phyloP scores from a whole-genome alignment of 2,329 filamentous ascomycete genomes.

The Neofusicoccum parvum region DNA sequence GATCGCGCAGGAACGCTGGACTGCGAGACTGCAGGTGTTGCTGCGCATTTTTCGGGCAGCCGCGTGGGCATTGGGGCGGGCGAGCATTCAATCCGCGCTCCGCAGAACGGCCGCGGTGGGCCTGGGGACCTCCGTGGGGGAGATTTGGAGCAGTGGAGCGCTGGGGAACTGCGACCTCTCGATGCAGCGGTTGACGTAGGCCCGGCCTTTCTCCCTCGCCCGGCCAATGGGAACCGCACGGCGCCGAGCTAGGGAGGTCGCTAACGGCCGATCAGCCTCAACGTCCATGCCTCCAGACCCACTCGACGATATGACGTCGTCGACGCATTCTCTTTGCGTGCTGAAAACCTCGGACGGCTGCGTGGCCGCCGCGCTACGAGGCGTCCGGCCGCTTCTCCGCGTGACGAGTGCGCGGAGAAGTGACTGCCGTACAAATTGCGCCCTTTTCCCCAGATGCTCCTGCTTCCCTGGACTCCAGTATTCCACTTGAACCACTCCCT shows the following conservation, averaged over 20 bases:
- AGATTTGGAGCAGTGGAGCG: slow-evolving; percentile 12
- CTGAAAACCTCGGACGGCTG: background rate
- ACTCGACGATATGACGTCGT: slow-evolving; percentile 4
- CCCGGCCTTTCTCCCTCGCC: background rate
- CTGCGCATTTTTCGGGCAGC: background rate
- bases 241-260: background rate
- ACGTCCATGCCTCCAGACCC: background rate
- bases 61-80: background rate
- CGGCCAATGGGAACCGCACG: slow-evolving; percentile 6
- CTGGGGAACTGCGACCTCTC: slow-evolving; percentile 5
- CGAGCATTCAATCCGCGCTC: background rate
- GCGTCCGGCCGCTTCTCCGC: background rate
- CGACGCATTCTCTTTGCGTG: background rate
- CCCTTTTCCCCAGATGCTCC: background rate
- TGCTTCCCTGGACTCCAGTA: background rate
- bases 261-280: slow-evolving; percentile 12
- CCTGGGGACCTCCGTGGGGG: slow-evolving; percentile 18
- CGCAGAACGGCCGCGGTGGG: slow-evolving; percentile 10
- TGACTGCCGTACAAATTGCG: slow-evolving; percentile 2
- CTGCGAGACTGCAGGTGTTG: background rate
- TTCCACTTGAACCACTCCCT: background rate
- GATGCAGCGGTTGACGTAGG: slow-evolving; percentile 9
- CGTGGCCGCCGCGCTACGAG: too few species aligned
- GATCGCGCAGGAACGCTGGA: background rate
- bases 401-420: background rate